Evolutionary conservation across 805 yeast species (phyloP).

Genomic region (Hanseniaspora vineae): DNA sequence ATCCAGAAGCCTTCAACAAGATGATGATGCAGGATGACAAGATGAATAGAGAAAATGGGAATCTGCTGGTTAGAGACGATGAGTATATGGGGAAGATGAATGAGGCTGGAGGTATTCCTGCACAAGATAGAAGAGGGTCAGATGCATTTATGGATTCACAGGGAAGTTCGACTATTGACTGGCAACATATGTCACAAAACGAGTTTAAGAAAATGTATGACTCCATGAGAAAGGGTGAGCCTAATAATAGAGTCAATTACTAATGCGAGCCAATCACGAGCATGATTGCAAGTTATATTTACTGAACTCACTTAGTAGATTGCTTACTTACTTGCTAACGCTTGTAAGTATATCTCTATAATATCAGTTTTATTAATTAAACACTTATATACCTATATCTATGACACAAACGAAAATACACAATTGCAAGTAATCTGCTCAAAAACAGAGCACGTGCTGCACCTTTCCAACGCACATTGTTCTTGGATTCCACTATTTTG

Average conservation of each 20-base stretch:
- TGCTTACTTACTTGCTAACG: neutral
- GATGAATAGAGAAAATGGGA: neutral
- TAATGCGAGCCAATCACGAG: no score
- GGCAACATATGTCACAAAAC: constrained; percentile 8
- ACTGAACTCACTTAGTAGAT: neutral
- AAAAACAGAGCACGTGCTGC: no score
- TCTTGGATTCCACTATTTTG: no score
- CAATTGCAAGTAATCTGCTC: no score
- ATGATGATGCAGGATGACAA: neutral
- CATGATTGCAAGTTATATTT: no score
- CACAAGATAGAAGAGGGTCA: neutral
- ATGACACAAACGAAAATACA: no score
- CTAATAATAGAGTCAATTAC: constrained; percentile 12
- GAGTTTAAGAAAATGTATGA: constrained; percentile 9
- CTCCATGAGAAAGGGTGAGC: constrained; percentile 10
- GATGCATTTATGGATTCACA: neutral
- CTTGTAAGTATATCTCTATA: no score
- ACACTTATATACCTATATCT: no score
- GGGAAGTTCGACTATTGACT: constrained; percentile 8
- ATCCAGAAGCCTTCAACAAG: neutral
- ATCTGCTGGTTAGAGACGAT: neutral
- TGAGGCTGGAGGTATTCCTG: neutral
- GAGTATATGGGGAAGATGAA: neutral
- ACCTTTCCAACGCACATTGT: no score
- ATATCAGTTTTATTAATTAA: no score